Evolutionary conservation across 768 basidiomycete species (phyloP).

Genomic region (Lactifluus volemus): DNA sequence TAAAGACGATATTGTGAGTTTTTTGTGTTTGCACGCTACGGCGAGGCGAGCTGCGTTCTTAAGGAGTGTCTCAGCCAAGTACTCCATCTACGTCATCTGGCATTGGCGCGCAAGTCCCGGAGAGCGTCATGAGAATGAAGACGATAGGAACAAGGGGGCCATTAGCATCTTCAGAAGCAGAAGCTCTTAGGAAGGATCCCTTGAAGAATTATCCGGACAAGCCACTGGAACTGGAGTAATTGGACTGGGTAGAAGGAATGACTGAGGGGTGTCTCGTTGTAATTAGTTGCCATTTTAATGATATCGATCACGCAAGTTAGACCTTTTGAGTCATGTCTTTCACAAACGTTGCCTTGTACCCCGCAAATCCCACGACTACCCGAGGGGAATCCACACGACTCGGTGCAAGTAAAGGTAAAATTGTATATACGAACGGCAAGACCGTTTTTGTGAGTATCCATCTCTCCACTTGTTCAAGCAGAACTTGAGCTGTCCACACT

Average conservation of each 20-base stretch:
- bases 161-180: constrained; percentile 52
- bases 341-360: constrained; percentile 43
- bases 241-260: not conserved
- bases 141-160: constrained; percentile 33
- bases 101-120: constrained; percentile 30
- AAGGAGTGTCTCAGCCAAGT: constrained; percentile 23
- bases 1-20: constrained; percentile 52
- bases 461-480: too few relatives aligned
- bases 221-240: constrained; percentile 9
- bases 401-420: constrained; percentile 63
- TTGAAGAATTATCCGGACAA: constrained; percentile 59
- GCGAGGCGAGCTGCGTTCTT: constrained; percentile 14
- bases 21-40: constrained; percentile 5
- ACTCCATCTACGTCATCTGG: constrained; percentile 26
- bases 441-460: constrained; percentile 62
- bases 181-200: constrained; percentile 70
- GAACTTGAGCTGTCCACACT: not conserved
- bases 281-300: not conserved
- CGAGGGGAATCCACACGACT: constrained; percentile 69
- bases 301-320: too few relatives aligned
- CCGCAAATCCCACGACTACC: constrained; percentile 61
- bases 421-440: constrained; percentile 80
- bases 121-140: constrained; percentile 64
- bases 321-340: constrained; percentile 34
- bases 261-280: not conserved